Evolutionary conservation across 148 eudicot genomes (phyloP).

Genomic region (Mesembryanthemum crystallinum): DNA sequence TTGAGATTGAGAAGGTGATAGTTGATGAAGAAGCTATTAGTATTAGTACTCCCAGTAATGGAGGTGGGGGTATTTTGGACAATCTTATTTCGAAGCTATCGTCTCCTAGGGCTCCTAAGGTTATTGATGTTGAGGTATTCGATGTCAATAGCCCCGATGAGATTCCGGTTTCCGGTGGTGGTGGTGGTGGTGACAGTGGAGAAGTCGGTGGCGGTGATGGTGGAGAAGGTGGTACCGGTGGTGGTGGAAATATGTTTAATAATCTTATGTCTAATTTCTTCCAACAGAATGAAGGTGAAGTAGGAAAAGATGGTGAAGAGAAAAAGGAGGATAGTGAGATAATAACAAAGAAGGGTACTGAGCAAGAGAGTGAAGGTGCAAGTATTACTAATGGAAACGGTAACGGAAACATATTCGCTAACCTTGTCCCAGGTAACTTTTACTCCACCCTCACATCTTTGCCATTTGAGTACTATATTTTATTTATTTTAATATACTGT

Average conservation of each 20-base stretch:
- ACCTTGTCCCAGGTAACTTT: constrained; percentile 25
- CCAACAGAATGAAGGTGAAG: constrained; percentile 18
- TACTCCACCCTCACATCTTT: not conserved
- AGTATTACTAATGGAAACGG: not conserved
- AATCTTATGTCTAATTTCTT: constrained; percentile 21
- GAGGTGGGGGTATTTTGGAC: constrained; percentile 24
- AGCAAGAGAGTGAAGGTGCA: constrained; percentile 5
- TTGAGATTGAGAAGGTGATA: not conserved
- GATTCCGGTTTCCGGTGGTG: not conserved
- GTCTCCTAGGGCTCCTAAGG: constrained; percentile 18
- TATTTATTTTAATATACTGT: not conserved
- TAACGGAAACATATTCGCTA: constrained; percentile 17
- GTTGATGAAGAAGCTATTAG: not conserved
- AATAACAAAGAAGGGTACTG: not conserved
- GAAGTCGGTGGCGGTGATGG: not conserved
- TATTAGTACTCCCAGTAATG: not conserved
- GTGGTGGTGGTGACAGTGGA: constrained; percentile 8
- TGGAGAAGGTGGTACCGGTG: not conserved
- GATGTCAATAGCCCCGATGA: not conserved
- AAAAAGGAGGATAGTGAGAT: not conserved
- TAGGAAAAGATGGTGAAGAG: not conserved
- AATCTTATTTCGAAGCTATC: constrained; percentile 24
- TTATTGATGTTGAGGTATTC: not conserved
- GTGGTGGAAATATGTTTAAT: constrained; percentile 27
- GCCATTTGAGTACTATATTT: not conserved